Base-by-base conservation (phyloP, 2,329 filamentous ascomycete genomes). In the Fusarium sp. region DNA sequence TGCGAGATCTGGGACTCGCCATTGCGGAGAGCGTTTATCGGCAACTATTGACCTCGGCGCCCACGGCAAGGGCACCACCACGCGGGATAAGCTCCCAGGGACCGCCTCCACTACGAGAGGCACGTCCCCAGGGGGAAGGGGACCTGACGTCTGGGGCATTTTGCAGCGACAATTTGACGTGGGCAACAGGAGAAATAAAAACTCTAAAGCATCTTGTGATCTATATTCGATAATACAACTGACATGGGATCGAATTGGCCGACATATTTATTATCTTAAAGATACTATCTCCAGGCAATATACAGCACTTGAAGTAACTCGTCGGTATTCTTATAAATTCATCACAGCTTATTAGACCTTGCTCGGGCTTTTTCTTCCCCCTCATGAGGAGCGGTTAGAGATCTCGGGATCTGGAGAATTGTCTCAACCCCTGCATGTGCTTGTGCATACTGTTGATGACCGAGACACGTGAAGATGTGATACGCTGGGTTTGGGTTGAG, bases 11-110 rank as follows among this genome's bases (percentile, higher is more conserved):
- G 54, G 53, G 46, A 38, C 51, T 28, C 36, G 44, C 54, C n/a
- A 26, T 30, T 50, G 56, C 51, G 66, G 58, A 69, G 62, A 15
- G 66, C 55, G 65, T 65, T 68, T 56, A 62, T 68, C 65, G 65
- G 65, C 60, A 68, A 67, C 28, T 20, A 47, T 60, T 49, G 65
- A 69, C 67, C 67, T 70, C 67, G 67, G 67, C 56, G 64, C 67
- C 45, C 44, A 58, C 67, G 48, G 63, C 45, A 52, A 24, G n/a
- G 49, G 26, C 42, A 24, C 45, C 57, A 52, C 43, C 26, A 28
- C 26, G 10, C 26, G 49, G 54, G 49, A 52, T 64, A 30, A 39
- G 46, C 53, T 63, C 58, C 44, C 47, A 70, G 64, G 65, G 62
- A 32, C 50, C 65, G 55, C 58, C 45, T 60, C 65, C 65, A 66